Percentiles rank a stretch among this genome's conserved stretches.
These are phyloP conservation scores for Ascocoryne sarcoides DNA, from an alignment of 2,329 filamentous ascomycete genomes.

Conservation along the genomic window DNA sequence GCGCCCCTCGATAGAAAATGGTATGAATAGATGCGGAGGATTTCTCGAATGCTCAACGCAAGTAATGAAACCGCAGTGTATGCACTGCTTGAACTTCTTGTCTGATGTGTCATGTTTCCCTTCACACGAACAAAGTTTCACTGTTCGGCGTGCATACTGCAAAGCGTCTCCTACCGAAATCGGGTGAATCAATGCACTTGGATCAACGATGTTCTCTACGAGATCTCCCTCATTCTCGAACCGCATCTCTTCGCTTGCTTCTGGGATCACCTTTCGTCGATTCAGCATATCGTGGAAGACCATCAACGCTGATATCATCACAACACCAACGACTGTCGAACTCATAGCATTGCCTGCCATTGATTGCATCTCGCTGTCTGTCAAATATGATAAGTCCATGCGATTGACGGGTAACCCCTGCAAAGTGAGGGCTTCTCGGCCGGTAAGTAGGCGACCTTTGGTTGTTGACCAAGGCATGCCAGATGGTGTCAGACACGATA, in stretches of 20 bases:
- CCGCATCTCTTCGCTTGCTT: neutral
- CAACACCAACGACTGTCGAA: constrained; percentile 59
- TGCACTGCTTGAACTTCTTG: constrained; percentile 38
- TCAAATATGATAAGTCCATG: constrained; percentile 56
- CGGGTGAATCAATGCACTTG: constrained; percentile 3
- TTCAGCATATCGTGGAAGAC: constrained; percentile 12
- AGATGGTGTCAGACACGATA: constrained; percentile 59
- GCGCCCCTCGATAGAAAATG: constrained; percentile 19
- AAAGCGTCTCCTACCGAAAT: constrained; percentile 12
- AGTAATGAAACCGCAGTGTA: constrained; percentile 43
- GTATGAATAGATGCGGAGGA: constrained; percentile 33
- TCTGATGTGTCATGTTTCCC: constrained; percentile 32
- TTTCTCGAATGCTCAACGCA: constrained; percentile 44
- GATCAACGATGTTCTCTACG: neutral
- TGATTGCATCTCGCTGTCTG: constrained; percentile 52
- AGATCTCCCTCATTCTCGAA: constrained; percentile 1
- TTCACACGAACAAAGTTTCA: constrained; percentile 50
- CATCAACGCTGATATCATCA: constrained; percentile 51
- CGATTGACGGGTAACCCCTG: constrained; percentile 60
- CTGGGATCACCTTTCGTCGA: constrained; percentile 4
- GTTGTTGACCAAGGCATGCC: constrained; percentile 54
- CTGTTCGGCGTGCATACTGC: constrained; percentile 26
- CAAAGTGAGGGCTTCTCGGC: constrained; percentile 52
- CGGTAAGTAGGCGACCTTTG: constrained; percentile 50
- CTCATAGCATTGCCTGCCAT: constrained; percentile 76